Base-by-base conservation (phyloP, 2,329 filamentous ascomycete genomes). In the Coleophoma crateriformis region DNA sequence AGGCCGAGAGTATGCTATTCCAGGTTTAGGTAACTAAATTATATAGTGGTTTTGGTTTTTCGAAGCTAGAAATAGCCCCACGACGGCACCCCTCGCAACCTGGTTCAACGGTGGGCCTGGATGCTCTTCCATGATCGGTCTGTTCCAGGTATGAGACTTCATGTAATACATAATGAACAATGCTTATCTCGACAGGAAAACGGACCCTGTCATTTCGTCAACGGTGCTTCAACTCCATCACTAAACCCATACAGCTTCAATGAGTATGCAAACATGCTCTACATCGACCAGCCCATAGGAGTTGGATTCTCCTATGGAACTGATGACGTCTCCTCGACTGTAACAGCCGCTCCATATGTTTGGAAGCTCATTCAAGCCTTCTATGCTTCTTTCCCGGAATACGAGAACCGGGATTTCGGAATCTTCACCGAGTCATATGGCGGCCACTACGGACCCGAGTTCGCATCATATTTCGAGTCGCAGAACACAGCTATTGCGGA, bases 321-420 rank as follows among this genome's bases (percentile, higher is more conserved):
- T 1, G 58, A 78, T 69, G 47, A 67, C 70, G 53, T 69, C 71
- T 65, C 51, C 3, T 71, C 68, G 22, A 77, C 74, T 3, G 65
- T 67, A 10, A 70, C 68, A 3, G 74, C 75, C 10, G 73, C 75
- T 3, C 68, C 69, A 1, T 70, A 69, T 45, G 71, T 82, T n/a
- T 82, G 78, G 78, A 72, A 68, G 3, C 66, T 82, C n/a, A 62
- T 81, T 44, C 78, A 82, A 59, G 73, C 74, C 1, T 88, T 83
- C 71, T 80, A 82, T 48, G 71, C 77, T 4, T 75, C 80, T 32
- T 87, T 87, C 50, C 82, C 81, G 0, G 71, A 74, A 32, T 85
- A 87, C 59, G 73, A 78, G 61, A 76, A 83, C 51, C 71, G 73
- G n/a, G 70, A 79, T 53, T 75, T 81, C 50, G 73, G 74, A 4